Conservation (phyloP, 2,329 filamentous ascomycete species). For the Fragosphaeria purpurea region DNA sequence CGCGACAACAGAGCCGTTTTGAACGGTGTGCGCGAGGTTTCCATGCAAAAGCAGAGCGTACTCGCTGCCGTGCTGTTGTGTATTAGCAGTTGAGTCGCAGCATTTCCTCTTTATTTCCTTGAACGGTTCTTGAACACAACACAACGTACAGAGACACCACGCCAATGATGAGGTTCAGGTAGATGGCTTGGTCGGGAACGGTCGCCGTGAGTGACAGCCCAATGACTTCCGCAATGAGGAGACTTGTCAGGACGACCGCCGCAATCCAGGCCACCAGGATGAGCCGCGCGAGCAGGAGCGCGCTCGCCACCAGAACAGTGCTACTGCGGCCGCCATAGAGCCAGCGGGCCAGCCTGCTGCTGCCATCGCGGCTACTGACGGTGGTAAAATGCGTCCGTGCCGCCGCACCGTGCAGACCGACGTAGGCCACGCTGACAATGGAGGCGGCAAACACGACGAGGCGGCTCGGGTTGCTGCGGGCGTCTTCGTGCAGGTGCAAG, state of each 20-base stretch:
- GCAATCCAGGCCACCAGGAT: slow-evolving; percentile 21
- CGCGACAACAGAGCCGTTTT: slow-evolving; percentile 1
- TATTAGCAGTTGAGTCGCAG: too few species aligned
- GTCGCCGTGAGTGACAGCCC: slow-evolving; percentile 8
- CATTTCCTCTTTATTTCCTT: too few species aligned
- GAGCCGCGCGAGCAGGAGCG: slow-evolving; percentile 20
- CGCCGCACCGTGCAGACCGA: slow-evolving; percentile 20
- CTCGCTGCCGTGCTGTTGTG: background rate
- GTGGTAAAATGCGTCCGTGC: slow-evolving; percentile 11
- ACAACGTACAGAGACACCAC: slow-evolving; percentile 20
- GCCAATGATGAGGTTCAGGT: slow-evolving; percentile 22
- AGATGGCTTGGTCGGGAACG: slow-evolving; percentile 19
- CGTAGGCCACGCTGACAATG: slow-evolving; percentile 18
- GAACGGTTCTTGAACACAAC: too few species aligned
- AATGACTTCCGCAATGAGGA: slow-evolving; percentile 16
- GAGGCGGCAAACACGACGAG: slow-evolving; percentile 22
- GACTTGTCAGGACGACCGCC: slow-evolving; percentile 19
- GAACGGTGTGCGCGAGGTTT: slow-evolving; percentile 2
- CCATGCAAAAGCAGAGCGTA: background rate
- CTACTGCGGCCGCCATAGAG: slow-evolving; percentile 18
- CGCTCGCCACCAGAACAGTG: slow-evolving; percentile 17
- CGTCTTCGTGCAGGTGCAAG: slow-evolving; percentile 13
- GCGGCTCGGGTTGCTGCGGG: slow-evolving; percentile 18
- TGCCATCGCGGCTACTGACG: too few species aligned
- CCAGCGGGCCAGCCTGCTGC: slow-evolving; percentile 11